Percentiles rank a stretch among this genome's conserved stretches.
These are phyloP conservation scores for Paramecium biaurelia DNA, from an alignment of 73 alveolate species.

Conservation along the genomic window DNA sequence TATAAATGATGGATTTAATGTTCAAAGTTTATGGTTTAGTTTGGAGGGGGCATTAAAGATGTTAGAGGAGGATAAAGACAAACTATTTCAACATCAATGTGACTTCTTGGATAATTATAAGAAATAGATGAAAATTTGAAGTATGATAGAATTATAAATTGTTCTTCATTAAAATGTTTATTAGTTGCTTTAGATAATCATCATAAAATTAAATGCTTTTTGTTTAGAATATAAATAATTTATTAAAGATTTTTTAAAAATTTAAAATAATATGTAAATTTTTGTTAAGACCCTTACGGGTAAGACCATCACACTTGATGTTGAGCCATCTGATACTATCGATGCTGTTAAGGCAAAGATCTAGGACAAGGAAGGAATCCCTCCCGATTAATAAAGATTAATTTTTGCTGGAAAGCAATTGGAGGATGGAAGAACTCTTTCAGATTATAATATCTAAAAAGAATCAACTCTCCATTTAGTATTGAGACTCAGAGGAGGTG, in stretches of 20 bases:
- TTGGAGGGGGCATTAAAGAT: not conserved
- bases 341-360: slow-evolving; percentile 75
- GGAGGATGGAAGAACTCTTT: slow-evolving; percentile 73
- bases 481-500: slow-evolving; percentile 75
- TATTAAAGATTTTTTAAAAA: slow-evolving; percentile 40
- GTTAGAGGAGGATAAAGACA: not conserved
- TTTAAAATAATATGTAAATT: slow-evolving; percentile 66
- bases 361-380: slow-evolving; percentile 79
- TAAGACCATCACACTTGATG: slow-evolving; percentile 75
- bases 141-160: not conserved
- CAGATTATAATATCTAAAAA: slow-evolving; percentile 73
- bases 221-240: not conserved
- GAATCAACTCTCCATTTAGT: slow-evolving; percentile 79
- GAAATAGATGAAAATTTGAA: not conserved
- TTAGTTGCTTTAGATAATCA: not conserved
- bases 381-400: slow-evolving; percentile 76
- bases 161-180: not conserved
- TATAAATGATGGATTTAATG: not conserved
- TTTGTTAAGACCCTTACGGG: slow-evolving; percentile 73
- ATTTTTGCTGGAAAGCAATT: slow-evolving; percentile 75
- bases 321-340: slow-evolving; percentile 74
- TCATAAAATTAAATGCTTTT: not conserved
- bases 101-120: not conserved
- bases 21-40: not conserved
- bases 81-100: not conserved